Evolutionary conservation across 306 rosid species (phyloP), one percentile per base, ranked within the genome.

Genomic region (Malus domestica): DNA sequence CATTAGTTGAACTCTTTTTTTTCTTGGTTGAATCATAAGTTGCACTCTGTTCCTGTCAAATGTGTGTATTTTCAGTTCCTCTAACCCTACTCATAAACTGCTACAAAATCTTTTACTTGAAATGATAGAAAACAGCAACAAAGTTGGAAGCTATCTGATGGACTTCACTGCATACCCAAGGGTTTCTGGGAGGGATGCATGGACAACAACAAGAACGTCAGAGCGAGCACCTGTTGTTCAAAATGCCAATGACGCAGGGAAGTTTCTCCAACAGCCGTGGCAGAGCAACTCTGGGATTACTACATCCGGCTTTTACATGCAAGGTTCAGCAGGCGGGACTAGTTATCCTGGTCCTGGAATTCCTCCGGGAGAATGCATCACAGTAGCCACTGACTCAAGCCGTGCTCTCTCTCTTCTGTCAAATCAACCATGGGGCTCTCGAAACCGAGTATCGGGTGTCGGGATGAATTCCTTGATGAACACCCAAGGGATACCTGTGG

Each of bases 371-470:
- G 97, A 86, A 93, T 87, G 86, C 80, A 79, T 84, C 86, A 71
- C 89, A 25, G 90, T 81, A 70, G 79, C 83, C 81, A 67, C 90
- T 19, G 97, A 90, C 90, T 91, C 94, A 71, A 91, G 85, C 81
- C 89, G 98, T 93, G 98, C 98, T 91, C 98, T 88, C 97, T 94
- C 98, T 90, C 98, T 91, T 94, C 97, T 94, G 98, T 94, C 98
- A 91, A 91, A 83, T 82, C 90, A 94, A 85, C 66, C 96, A 74
- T 91, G 97, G 96, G 91, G 81, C 86, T 86, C 93, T 72, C 80
- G 90, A 87, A 86, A 83, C 86, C 85, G 85, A 72, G 80, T 80
- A 68, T 83, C 88, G 57, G 81, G 89, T 83, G 87, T 82, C 63
- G 92, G 83, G 82, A 78, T 83, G 79, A 89, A 82, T 29, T 79